Evolutionary conservation across 2,329 filamentous ascomycete genomes (phyloP), one percentile per base, ranked within the genome.

Genomic region (Fusarium camptoceras): DNA sequence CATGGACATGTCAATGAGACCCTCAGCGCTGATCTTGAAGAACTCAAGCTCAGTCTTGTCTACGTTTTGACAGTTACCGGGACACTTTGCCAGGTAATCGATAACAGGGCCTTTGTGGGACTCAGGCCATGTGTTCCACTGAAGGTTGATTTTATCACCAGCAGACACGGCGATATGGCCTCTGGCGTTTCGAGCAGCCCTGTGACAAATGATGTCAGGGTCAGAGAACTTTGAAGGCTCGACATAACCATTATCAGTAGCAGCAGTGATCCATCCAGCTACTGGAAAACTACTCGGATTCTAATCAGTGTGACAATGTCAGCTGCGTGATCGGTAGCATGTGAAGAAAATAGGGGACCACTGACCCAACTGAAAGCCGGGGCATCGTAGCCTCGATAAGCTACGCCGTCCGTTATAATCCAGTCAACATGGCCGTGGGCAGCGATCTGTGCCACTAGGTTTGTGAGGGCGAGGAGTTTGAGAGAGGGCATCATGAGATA

Each of bases 1-100:
- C 65, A 80, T 75, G 64, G 86, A 79, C 68, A 88, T 83, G 47
- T 76, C 70, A 60, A 85, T 79, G 27, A 88, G 81, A 60, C 89
- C 89, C 34, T 77, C 81, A 59, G 83, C 83, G 41, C 85, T 83
- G 62, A 91, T 90, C 84, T 92, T 92, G 84, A 89, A 87, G 78
- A 86, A 91, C 68, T 86, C 78, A 30, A 91, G 83, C 8, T 79
- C 75, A 4, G 77, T 79, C 78, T 88, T 86, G 77, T 87, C 84
- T 59, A 85, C 86, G 1, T 77, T 76, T 39, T 84, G 81, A 77
- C 87, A 90, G 76, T 88, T 84, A 24, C 85, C 87, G 34, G 82
- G 80, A 79, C 87, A 89, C 72, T 83, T 83, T 58, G 89, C 89
- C 18, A 91, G 80, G 81, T 91, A 91, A 77, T 86, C 86, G 67